Evolutionary conservation across 768 basidiomycete species (phyloP).

Genomic region (Solioccasus polychromus): DNA sequence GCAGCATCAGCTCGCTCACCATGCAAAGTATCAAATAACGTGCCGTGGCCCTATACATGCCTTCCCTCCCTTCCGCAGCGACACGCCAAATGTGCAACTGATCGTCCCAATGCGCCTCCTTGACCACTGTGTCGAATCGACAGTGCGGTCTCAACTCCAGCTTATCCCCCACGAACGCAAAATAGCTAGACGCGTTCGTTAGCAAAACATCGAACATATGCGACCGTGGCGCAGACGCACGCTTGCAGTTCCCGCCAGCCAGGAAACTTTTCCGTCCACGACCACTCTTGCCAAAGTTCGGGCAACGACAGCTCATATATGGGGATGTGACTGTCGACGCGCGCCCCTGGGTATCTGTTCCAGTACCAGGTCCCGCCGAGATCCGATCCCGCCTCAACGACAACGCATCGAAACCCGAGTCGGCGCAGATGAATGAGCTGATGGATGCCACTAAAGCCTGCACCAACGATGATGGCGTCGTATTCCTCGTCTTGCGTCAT

Average conservation of each 20-base stretch:
- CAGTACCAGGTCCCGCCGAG: slow-evolving; percentile 15
- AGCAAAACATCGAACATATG: too few relatives aligned
- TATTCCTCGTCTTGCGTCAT: slow-evolving; percentile 4
- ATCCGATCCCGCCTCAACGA: slow-evolving; percentile 13
- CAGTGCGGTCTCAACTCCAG: slow-evolving; percentile 10
- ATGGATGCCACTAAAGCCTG: slow-evolving; percentile 16
- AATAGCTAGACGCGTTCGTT: too few relatives aligned
- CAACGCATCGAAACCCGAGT: slow-evolving; percentile 9
- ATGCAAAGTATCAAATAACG: slow-evolving; percentile 9
- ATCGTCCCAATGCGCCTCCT: slow-evolving; percentile 14
- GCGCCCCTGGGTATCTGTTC: slow-evolving; percentile 16
- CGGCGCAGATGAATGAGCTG: slow-evolving; percentile 8
- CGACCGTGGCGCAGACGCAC: too few relatives aligned
- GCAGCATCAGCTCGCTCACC: too few relatives aligned
- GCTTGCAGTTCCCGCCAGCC: slow-evolving; percentile 8
- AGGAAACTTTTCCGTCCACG: slow-evolving; percentile 13
- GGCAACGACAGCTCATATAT: slow-evolving; percentile 8
- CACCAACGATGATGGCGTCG: too few relatives aligned
- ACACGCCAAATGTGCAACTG: slow-evolving; percentile 11
- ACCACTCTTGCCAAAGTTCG: slow-evolving; percentile 14
- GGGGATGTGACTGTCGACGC: slow-evolving; percentile 8
- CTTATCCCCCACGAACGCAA: slow-evolving; percentile 8
- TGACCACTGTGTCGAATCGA: slow-evolving; percentile 12
- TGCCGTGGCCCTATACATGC: not conserved
- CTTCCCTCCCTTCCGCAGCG: slow-evolving; percentile 4